Conservation (phyloP, 1,284 basidiomycete species). For the Ganoderma leucocontextum region DNA sequence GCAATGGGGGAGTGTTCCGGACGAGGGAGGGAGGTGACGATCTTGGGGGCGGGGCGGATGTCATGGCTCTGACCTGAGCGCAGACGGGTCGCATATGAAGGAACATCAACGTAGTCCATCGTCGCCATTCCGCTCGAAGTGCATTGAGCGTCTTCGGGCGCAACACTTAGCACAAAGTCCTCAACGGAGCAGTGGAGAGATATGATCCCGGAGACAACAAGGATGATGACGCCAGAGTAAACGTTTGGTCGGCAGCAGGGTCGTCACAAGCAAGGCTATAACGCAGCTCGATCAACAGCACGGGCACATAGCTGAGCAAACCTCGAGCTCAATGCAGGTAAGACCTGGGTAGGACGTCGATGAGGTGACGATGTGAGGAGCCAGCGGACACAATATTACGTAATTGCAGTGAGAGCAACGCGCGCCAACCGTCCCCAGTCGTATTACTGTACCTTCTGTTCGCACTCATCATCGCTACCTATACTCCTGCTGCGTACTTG, state of each 20-base stretch:
- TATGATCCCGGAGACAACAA: not conserved
- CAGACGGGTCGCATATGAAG: conserved; percentile 54
- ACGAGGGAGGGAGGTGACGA: conserved; percentile 56
- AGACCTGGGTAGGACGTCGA: not conserved
- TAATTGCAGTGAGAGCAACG: no score
- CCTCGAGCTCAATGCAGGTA: not conserved
- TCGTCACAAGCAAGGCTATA: not conserved
- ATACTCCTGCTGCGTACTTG: not conserved
- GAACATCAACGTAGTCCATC: conserved; percentile 62
- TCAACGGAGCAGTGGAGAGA: not conserved
- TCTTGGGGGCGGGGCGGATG: conserved; percentile 52
- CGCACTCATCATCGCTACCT: not conserved
- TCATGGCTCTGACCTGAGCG: conserved; percentile 38
- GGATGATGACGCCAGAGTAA: not conserved
- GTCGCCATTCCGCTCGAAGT: conserved; percentile 47
- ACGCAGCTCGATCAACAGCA: not conserved
- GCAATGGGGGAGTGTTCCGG: conserved; percentile 35
- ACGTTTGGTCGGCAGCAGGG: not conserved
- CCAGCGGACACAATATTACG: no score
- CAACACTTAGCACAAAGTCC: not conserved
- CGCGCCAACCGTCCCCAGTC: no score
- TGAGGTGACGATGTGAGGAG: not conserved
- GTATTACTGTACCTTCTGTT: no score
- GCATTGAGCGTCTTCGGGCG: not conserved
- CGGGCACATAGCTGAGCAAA: not conserved